Percentiles rank a stretch among this genome's conserved stretches.
Evolutionary conservation across 23 red algal genomes (phyloP).

Genomic region (Pyropia haitanensis): DNA sequence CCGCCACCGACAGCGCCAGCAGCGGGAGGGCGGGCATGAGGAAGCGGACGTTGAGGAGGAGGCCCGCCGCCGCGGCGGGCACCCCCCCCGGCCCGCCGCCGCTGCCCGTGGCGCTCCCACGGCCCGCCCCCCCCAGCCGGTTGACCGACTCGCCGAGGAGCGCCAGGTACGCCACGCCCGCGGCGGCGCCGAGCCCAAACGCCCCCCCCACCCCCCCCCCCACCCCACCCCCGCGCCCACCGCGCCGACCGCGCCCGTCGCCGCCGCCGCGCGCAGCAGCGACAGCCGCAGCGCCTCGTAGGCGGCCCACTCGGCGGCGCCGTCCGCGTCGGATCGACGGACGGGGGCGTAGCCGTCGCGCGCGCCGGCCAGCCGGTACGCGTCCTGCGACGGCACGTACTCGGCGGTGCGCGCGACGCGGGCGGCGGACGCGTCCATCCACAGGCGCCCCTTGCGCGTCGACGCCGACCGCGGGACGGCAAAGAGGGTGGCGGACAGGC

Average conservation of each 20-base stretch:
- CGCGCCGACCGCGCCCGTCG: constrained; percentile 10
- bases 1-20: constrained; percentile 7
- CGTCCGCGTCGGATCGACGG: not conserved
- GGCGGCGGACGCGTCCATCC: constrained; percentile 48
- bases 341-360: constrained; percentile 30
- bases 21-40: constrained; percentile 49
- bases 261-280: constrained; percentile 32
- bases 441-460: constrained; percentile 12
- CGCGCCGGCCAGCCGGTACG: constrained; percentile 35
- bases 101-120: too few species aligned
- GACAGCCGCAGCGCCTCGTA: constrained; percentile 28
- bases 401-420: constrained; percentile 34
- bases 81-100: not conserved
- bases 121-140: constrained; percentile 4
- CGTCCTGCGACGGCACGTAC: constrained; percentile 41
- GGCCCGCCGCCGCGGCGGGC: constrained; percentile 11
- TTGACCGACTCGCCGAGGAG: constrained; percentile 55
- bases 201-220: constrained; percentile 15
- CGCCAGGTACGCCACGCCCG: constrained; percentile 47
- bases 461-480: constrained; percentile 15
- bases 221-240: not conserved
- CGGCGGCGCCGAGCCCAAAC: constrained; percentile 32
- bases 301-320: constrained; percentile 13
- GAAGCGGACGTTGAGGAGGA: constrained; percentile 29
- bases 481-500: constrained; percentile 34